A percentile compares a stretch with the other conserved stretches of the same genome.
phyloP scores from a whole-genome alignment of 768 basidiomycete species.

The Termitomyces sp. region DNA sequence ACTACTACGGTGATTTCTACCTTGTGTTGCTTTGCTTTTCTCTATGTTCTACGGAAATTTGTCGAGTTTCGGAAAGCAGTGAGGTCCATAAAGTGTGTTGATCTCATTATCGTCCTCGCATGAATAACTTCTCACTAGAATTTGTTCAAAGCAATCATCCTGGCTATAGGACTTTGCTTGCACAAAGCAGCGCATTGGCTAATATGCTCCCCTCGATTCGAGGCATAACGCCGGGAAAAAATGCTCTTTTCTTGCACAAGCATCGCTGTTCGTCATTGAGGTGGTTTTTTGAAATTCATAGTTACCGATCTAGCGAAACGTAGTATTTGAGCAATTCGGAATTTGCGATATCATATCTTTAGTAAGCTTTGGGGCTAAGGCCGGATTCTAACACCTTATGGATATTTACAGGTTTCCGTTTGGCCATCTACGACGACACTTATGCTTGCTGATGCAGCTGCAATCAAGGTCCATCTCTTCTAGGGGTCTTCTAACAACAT shows the following conservation, averaged over 20 bases:
- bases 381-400: too few relatives aligned
- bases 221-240: slow-evolving; percentile 28
- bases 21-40: slow-evolving; percentile 11
- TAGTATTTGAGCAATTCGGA: slow-evolving; percentile 29
- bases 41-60: slow-evolving; percentile 19
- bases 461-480: slow-evolving; percentile 33
- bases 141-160: slow-evolving; percentile 24
- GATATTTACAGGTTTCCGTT: slow-evolving; percentile 22
- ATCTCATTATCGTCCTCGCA: background rate
- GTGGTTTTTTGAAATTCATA: background rate
- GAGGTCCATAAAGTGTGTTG: slow-evolving; percentile 25
- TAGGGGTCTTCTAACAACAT: background rate
- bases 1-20: slow-evolving; percentile 5
- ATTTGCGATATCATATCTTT: slow-evolving; percentile 34
- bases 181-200: slow-evolving; percentile 18
- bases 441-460: slow-evolving; percentile 34
- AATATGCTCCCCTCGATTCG: slow-evolving; percentile 25
- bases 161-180: slow-evolving; percentile 27
- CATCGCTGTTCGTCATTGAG: slow-evolving; percentile 21
- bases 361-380: too few relatives aligned
- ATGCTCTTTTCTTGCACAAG: slow-evolving; percentile 26
- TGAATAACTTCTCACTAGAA: background rate
- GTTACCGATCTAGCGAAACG: background rate
- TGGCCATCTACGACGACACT: slow-evolving; percentile 23
- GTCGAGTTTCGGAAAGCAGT: slow-evolving; percentile 21